Evolutionary conservation across 225 moss, liverwort and hornwort species (phyloP), one percentile per base, ranked within the genome.

Genomic region (Polytrichum commune): DNA sequence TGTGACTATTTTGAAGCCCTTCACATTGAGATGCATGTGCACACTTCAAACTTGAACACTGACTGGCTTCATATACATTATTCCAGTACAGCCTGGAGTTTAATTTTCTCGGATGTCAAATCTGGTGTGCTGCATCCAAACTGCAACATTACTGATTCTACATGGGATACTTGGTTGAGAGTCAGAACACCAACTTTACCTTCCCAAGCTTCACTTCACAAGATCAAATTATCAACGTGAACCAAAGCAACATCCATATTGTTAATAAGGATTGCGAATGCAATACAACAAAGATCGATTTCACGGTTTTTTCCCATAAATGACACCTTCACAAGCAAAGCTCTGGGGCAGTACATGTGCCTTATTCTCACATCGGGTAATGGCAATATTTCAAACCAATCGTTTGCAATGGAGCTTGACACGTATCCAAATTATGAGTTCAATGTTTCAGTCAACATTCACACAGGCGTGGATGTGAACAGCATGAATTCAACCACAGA

Each of bases 141-240:
- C 19, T 16, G 55, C 20, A 55, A 55, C 55, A 4, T 18, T 55
- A 55, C 55, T 19, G 55, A 4, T 55, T 18, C 55, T 19, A 55
- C 19, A 55, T 55, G 55, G 29, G 29, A 29, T 29, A 29, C 29
- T 55, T 53, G 18, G 69, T 75, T 68, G 35, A 13, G 6, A 71
- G 69, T 10, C 61, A 38, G 63, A 30, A 63, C 16, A 75, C 64
- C 24, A 71, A 68, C n/a, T 83, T 83, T 63, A 76, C 32, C 60
- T 67, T 63, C 33, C 1, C 2, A 1, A 26, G 0, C 18, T 83
- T 83, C 63, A 38, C 1, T 24, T 29, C 66, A 1, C 5, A 32
- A 10, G 74, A 74, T 0, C 8, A 5, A 0, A 79, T 76, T 53
- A 0, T 35, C 35, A 1, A 33, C 7, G 10, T 79, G 1, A 38